Evolutionary conservation across 1,284 basidiomycete genomes (phyloP).

Genomic region (Puccinia triticina): DNA sequence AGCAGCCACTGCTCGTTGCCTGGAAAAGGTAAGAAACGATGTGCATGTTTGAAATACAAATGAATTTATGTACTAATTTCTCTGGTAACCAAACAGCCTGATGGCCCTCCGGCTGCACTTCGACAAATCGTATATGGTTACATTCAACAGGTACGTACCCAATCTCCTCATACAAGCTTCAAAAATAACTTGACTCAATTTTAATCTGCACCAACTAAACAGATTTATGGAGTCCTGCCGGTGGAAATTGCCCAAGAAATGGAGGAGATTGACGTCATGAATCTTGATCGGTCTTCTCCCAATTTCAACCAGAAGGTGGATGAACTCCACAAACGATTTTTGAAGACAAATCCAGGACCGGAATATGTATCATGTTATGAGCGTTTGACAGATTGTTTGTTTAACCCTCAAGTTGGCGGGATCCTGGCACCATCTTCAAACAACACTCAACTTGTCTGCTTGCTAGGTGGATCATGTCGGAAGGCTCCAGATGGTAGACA

Average conservation of each 20-base stretch:
- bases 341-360: slow-evolving; percentile 47
- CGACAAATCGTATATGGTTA: slow-evolving; percentile 50
- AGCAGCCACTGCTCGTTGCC: slow-evolving; percentile 38
- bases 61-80: neutral
- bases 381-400: slow-evolving; percentile 44
- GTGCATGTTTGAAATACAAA: neutral
- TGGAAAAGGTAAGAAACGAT: slow-evolving; percentile 31
- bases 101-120: slow-evolving; percentile 37
- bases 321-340: slow-evolving; percentile 31
- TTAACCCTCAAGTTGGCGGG: slow-evolving; percentile 27
- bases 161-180: neutral
- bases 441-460: slow-evolving; percentile 34
- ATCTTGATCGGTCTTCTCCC: slow-evolving; percentile 25
- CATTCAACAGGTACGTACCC: slow-evolving; percentile 40
- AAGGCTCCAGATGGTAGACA: slow-evolving; percentile 43
- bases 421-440: slow-evolving; percentile 16
- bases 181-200: slow-evolving; percentile 22
- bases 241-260: slow-evolving; percentile 31
- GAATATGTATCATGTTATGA: slow-evolving; percentile 49
- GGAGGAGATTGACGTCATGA: slow-evolving; percentile 18
- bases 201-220: neutral
- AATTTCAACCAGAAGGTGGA: slow-evolving; percentile 37
- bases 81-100: slow-evolving; percentile 24
- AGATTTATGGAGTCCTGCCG: slow-evolving; percentile 48
- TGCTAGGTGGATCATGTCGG: slow-evolving; percentile 38